Evolutionary conservation across 495 filamentous ascomycete species (phyloP).

Genomic region (Xylaria grammica): DNA sequence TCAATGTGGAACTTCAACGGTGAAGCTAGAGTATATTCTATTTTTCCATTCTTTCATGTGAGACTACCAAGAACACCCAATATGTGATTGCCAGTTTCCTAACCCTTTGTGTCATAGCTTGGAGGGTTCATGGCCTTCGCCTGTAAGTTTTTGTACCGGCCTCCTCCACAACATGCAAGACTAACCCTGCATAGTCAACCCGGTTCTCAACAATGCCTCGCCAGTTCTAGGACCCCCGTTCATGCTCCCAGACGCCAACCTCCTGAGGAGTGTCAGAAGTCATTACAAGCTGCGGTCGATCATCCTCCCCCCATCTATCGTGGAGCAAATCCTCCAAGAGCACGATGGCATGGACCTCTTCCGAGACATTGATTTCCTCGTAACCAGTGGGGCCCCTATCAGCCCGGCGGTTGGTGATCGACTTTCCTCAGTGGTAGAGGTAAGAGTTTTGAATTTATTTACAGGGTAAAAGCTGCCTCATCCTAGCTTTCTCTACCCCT

Average conservation of each 20-base stretch:
- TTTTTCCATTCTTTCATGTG: constrained; percentile 13
- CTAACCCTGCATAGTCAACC: neutral
- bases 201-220: constrained; percentile 29
- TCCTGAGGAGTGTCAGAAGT: constrained; percentile 27
- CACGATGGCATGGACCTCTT: constrained; percentile 19
- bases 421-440: constrained; percentile 7
- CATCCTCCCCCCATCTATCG: constrained; percentile 28
- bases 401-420: constrained; percentile 13
- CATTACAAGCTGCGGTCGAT: constrained; percentile 28
- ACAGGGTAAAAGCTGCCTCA: neutral
- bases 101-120: neutral
- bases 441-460: too few relatives aligned
- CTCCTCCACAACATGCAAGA: neutral
- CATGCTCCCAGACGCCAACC: constrained; percentile 26
- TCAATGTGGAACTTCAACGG: neutral
- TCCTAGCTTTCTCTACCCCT: too few relatives aligned
- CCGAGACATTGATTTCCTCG: constrained; percentile 25
- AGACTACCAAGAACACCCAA: neutral
- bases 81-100: too few relatives aligned
- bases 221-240: constrained; percentile 32
- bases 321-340: constrained; percentile 31
- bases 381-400: constrained; percentile 29
- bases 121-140: constrained; percentile 3
- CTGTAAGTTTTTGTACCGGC: constrained; percentile 7
- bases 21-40: neutral